Conservation (phyloP, 208 protist genomes). For the Phytomonas sp. region DNA sequence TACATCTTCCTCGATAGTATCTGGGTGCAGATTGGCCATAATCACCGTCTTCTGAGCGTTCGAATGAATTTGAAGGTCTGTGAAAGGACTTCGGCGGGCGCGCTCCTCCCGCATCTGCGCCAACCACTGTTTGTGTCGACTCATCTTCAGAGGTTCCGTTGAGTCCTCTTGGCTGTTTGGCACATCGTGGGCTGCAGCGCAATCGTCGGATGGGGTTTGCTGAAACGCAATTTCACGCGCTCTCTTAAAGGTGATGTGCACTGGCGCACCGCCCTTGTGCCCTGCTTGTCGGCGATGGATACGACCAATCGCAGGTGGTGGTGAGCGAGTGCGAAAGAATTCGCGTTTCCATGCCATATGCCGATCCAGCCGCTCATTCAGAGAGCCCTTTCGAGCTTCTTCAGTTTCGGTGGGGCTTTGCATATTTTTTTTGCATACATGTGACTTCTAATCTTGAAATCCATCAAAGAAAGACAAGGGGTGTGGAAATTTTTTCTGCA, state of each 20-base stretch:
- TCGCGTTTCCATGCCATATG: slow-evolving; percentile 64
- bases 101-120: slow-evolving; percentile 17
- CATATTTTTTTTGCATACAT: neutral
- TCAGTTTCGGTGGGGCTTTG: neutral
- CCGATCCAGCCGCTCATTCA: slow-evolving; percentile 25
- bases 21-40: slow-evolving; percentile 51
- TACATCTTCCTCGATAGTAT: slow-evolving; percentile 69
- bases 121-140: slow-evolving; percentile 18
- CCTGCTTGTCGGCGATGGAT: slow-evolving; percentile 38
- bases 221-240: slow-evolving; percentile 20
- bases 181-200: neutral
- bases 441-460: neutral
- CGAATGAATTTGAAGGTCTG: slow-evolving; percentile 55
- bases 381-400: slow-evolving; percentile 16
- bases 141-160: neutral
- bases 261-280: slow-evolving; percentile 16
- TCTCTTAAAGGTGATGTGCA: slow-evolving; percentile 19
- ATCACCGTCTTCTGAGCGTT: slow-evolving; percentile 61
- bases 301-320: slow-evolving; percentile 38
- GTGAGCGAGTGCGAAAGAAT: slow-evolving; percentile 68
- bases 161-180: neutral
- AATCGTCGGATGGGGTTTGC: neutral
- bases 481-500: neutral
- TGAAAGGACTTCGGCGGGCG: slow-evolving; percentile 30
- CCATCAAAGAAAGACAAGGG: neutral